Evolutionary conservation across 805 yeast genomes (phyloP), one percentile per base, ranked within the genome.

Genomic region (Lipomyces lipofer): DNA sequence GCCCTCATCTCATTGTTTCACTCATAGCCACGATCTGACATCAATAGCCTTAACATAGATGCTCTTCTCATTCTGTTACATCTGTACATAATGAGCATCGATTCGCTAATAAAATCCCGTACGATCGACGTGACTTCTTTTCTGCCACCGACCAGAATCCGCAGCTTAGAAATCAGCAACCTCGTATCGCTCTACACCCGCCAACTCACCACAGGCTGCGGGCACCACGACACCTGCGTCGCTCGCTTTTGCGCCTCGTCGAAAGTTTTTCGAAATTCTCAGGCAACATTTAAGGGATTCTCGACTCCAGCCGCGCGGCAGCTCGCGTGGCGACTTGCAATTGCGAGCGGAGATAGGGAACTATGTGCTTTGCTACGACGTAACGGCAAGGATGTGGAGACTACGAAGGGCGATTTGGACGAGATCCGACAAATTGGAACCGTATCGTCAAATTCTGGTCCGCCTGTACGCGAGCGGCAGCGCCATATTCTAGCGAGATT

Each of bases 211-310:
- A 8, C 6, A 13, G 53, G 53, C 12, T 51, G 54, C 36, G 43
- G 39, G 8, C 32, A n/a, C 10, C n/a, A 40, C 3, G 44, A 29
- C 2, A n/a, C 17, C 8, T 53, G 60, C 19, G 19, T 19, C 2
- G 30, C 44, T 2, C 36, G n/a, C 13, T 53, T 52, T 17, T 56
- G 60, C 47, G 58, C 56, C 15, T 49, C 55, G 7, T 55, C 56
- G n/a, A n/a, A n/a, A 9, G 21, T 2, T 7, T 25, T 44, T 29
- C 51, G 47, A 19, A 25, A 33, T 29, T 19, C 21, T 4, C 32
- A 43, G 49, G 35, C 33, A 17, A 25, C 44, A 3, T 33, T 43
- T 13, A 45, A 39, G 28, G 27, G 32, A 32, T 22, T 47, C 2
- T 17, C 45, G 10, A 9, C 9, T n/a, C 29, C 30, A 7, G 35